Base-by-base conservation (phyloP, 2,329 filamentous ascomycete genomes). In the Botryosphaeria dothidea region DNA sequence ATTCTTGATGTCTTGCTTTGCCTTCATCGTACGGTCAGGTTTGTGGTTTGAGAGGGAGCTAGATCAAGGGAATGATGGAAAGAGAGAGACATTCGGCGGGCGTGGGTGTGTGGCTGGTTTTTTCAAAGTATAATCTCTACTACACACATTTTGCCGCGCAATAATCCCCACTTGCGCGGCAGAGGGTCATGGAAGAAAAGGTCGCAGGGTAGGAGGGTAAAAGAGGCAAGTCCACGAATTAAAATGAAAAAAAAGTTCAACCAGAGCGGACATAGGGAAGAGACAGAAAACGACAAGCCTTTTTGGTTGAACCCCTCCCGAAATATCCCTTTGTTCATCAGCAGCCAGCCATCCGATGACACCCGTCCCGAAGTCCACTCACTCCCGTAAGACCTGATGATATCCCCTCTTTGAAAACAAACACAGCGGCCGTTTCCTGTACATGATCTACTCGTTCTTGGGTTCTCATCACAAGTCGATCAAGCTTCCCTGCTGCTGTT, bases 401-500 rank as follows among this genome's bases (percentile, higher is more conserved):
- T 60, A 13, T 36, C 23, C 43, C 21, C n/a, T n/a, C n/a, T n/a
- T 19, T 19, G 41, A 23, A 60, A 46, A 38, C 38, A 60, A 60
- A 60, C 56, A n/a, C 41, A 31, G 34, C 25, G 27, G 56, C 27
- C 56, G 41, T 60, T 62, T 51, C 41, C 29, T 63, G 36, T 43
- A 45, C 61, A 51, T 54, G 25, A 31, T 63, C 46, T 52, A 46
- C 6, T 27, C 13, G 4, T 45, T 27, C 21, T n/a, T 15, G 8
- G 4, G 17, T 11, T 4, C 21, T 15, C 36, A 52, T 67, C 65
- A 87, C 71, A 89, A 75, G 75, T 89, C 87, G 74, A 89, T 89
- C 78, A 89, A 74, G 73, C 86, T 89, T 63, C 84, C 84, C 65
- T 81, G 77, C 54, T 75, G 74, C 66, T 80, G 78, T 64, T 80